Evolutionary conservation across 2,329 filamentous ascomycete genomes (phyloP), one percentile per base, ranked within the genome.

Genomic region (Didymella glomerata): DNA sequence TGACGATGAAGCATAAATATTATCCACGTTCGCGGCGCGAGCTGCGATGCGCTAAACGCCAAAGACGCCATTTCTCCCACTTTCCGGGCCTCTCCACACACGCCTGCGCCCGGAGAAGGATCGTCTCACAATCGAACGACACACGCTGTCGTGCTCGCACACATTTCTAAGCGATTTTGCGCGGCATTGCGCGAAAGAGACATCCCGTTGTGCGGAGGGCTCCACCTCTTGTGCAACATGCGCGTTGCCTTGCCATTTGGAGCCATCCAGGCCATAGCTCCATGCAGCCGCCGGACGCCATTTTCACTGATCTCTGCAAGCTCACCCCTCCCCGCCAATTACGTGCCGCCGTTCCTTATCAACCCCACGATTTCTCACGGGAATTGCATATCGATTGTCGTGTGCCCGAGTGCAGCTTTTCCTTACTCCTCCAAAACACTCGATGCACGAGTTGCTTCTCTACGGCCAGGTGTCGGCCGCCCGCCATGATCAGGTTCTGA

Each of bases 381-480:
- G 60, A 64, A 71, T 69, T 71, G 68, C 61, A 64, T 67, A 70
- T 68, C 64, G 64, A 66, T 65, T 60, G 60, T 48, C 48, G 58
- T 47, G 27, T 41, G 58, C 58, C 64, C 65, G 62, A 58, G 53
- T 60, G 53, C 57, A 56, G 62, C 62, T 62, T 59, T 48, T 53
- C 34, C 48, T 47, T 46, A 46, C 42, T 52, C 13, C 25, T 30
- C 48, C 48, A 40, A 38, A 49, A 28, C 49, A 57, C 61, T 57
- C 63, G 59, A 88, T 88, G 86, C 85, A 88, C 75, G 86, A 88
- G 78, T 80, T 87, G 65, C 78, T 86, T 47, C 81, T 89, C 45
- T 87, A 85, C 76, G 85, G 84, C 67, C 83, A 85, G 68, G 81
- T 89, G 55, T 81, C 85, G 10, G 73, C 77, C 32, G 75, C 81